Evolutionary conservation across 495 filamentous ascomycete species (phyloP).

Genomic region (Podospora pseudopauciseta): DNA sequence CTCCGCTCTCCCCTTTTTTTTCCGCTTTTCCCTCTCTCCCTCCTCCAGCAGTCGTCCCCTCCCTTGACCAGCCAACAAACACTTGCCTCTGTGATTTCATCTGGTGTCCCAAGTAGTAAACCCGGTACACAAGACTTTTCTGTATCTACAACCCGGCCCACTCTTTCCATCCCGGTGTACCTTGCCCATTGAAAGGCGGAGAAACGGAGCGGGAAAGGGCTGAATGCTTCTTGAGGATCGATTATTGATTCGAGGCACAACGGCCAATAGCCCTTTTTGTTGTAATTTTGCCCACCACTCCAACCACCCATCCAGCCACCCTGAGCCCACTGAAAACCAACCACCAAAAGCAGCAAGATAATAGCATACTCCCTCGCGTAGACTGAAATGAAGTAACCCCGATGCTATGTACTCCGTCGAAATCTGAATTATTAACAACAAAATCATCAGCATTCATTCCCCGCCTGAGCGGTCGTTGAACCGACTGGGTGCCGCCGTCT

Average conservation of each 20-base stretch:
- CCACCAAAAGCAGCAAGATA: neutral
- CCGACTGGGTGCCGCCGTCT: neutral
- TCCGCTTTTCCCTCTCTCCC: neutral
- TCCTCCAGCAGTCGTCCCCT: neutral
- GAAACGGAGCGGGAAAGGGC: neutral
- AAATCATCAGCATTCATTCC: conserved; percentile 7
- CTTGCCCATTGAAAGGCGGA: neutral
- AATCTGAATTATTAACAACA: conserved; percentile 19
- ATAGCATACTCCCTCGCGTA: neutral
- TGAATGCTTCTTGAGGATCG: neutral
- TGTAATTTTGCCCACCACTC: conserved; percentile 1
- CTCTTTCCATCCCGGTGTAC: neutral
- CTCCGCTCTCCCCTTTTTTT: no score
- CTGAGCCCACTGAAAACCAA: neutral
- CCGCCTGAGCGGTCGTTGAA: conserved; percentile 3
- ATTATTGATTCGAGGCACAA: neutral
- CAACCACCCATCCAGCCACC: neutral
- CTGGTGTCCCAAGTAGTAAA: neutral
- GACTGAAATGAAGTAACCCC: neutral
- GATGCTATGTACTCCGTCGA: conserved; percentile 17
- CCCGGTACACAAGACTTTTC: neutral
- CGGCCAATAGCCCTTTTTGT: neutral
- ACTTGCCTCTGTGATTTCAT: neutral
- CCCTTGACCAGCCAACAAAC: neutral
- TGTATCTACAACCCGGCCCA: neutral